Conservation (phyloP, 1,284 basidiomycete genomes). For the Cutaneotrichosporon cutaneum region DNA sequence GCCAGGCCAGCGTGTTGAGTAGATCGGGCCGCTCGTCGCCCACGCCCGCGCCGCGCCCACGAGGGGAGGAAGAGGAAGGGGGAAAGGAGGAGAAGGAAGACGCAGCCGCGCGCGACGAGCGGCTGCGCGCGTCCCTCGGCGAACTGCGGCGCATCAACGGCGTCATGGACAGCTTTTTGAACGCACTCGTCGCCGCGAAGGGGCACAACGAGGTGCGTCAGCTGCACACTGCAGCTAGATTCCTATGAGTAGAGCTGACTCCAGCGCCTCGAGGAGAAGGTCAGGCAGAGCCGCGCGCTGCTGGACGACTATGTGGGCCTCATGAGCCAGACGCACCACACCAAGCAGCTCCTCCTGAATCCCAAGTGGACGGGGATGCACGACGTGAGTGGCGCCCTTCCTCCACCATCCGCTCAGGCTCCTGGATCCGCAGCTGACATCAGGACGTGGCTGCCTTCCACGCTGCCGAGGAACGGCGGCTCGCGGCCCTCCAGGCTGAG, state of each 20-base stretch:
- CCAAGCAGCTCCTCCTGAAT: slow-evolving; percentile 43
- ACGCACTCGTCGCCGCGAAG: slow-evolving; percentile 39
- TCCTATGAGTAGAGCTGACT: background rate
- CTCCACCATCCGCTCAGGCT: background rate
- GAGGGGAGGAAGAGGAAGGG: background rate
- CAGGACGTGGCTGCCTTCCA: slow-evolving; percentile 40
- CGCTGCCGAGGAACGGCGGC: slow-evolving; percentile 20
- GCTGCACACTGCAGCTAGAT: too few species aligned
- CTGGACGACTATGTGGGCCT: slow-evolving; percentile 49
- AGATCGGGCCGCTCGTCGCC: background rate
- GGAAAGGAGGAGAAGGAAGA: background rate
- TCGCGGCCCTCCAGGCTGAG: slow-evolving; percentile 9
- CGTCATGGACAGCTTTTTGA: slow-evolving; percentile 48
- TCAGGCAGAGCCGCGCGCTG: slow-evolving; percentile 42
- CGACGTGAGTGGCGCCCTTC: slow-evolving; percentile 39
- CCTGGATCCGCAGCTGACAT: slow-evolving; percentile 1
- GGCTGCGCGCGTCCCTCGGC: slow-evolving; percentile 44
- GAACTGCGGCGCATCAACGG: slow-evolving; percentile 50
- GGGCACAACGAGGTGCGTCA: slow-evolving; percentile 51
- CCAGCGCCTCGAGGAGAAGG: slow-evolving; percentile 47
- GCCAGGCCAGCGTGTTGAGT: background rate
- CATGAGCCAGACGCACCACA: slow-evolving; percentile 50
- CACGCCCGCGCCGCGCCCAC: background rate
- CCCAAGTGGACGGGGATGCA: slow-evolving; percentile 46
- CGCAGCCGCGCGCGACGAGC: slow-evolving; percentile 6